phyloP scores from a whole-genome alignment of 768 basidiomycete species.

The Nidularia pulvinata region DNA sequence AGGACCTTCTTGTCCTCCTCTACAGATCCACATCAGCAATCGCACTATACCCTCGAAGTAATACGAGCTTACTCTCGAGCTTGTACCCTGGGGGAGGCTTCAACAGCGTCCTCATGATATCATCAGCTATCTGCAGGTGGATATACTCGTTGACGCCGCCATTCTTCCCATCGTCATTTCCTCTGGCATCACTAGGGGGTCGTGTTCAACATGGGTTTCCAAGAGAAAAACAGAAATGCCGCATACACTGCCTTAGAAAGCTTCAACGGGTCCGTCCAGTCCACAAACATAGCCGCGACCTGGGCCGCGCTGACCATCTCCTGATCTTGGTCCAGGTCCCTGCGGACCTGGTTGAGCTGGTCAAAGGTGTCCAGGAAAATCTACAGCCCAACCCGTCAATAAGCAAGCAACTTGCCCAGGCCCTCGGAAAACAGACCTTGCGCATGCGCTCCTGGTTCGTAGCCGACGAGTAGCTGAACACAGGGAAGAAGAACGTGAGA shows the following conservation, averaged over 20 bases:
- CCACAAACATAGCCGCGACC: slow-evolving; percentile 69
- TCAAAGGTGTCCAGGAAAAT: slow-evolving; percentile 56
- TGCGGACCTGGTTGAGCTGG: slow-evolving; percentile 41
- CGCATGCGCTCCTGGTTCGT: slow-evolving; percentile 75
- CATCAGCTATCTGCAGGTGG: slow-evolving; percentile 50
- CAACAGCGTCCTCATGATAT: slow-evolving; percentile 26
- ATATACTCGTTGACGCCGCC: slow-evolving; percentile 12
- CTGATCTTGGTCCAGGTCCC: slow-evolving; percentile 60
- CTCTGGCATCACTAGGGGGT: slow-evolving; percentile 1
- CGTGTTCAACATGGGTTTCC: slow-evolving; percentile 4
- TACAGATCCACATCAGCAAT: slow-evolving; percentile 51
- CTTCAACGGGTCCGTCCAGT: slow-evolving; percentile 85
- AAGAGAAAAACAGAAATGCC: no score
- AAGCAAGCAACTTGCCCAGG: no score
- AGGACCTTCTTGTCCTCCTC: slow-evolving; percentile 70
- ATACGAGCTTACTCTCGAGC: slow-evolving; percentile 7
- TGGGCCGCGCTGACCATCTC: slow-evolving; percentile 67
- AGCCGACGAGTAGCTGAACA: slow-evolving; percentile 81
- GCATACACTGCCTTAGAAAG: slow-evolving; percentile 37
- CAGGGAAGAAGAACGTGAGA: slow-evolving; percentile 83
- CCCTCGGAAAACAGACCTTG: no score
- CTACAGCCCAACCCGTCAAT: no score
- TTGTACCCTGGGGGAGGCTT: neutral
- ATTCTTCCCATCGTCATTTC: slow-evolving; percentile 17
- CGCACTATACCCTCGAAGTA: no score